These are phyloP conservation scores for Earliella scabrosa DNA, from an alignment of 1,284 basidiomycete genomes.

Conservation along the genomic window DNA sequence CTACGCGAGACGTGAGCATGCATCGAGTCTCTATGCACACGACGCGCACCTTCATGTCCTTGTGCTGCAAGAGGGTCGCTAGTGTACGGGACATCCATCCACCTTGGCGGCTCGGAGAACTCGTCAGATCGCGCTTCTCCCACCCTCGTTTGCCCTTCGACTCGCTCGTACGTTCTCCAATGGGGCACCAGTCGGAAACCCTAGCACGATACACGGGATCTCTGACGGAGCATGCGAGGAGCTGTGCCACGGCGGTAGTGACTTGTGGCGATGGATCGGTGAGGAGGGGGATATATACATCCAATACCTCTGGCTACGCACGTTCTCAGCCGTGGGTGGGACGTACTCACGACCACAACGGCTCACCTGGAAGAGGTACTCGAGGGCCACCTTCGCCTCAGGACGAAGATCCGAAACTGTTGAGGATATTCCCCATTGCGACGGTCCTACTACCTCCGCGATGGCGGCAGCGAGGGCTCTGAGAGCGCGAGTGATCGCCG, in stretches of 20 bases:
- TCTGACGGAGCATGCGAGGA: conserved; percentile 58
- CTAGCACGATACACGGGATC: conserved; percentile 56
- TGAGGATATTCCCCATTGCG: conserved; percentile 62
- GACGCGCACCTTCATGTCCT: conserved; percentile 54
- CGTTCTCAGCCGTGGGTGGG: too few relatives aligned
- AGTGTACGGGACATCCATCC: conserved; percentile 64
- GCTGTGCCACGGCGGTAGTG: conserved; percentile 56
- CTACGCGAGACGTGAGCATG: conserved; percentile 37
- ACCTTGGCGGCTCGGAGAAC: conserved; percentile 48
- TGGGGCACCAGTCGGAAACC: conserved; percentile 69
- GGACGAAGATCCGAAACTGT: conserved; percentile 48
- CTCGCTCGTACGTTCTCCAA: conserved; percentile 54
- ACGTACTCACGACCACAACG: too few relatives aligned
- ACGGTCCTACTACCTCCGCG: conserved; percentile 68
- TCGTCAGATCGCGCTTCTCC: conserved; percentile 55
- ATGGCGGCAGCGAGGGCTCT: conserved; percentile 59
- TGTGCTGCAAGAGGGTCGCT: conserved; percentile 48
- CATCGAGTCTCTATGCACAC: not conserved
- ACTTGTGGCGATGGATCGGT: conserved; percentile 43
- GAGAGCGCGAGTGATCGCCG: conserved; percentile 63
- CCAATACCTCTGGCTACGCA: conserved; percentile 57
- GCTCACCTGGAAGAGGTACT: conserved; percentile 62
- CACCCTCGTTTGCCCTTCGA: conserved; percentile 68
- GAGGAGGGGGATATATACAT: conserved; percentile 69
- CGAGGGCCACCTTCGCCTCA: conserved; percentile 58